Base-by-base conservation (phyloP, 2,329 filamentous ascomycete genomes). In the Cordyceps cicadae region DNA sequence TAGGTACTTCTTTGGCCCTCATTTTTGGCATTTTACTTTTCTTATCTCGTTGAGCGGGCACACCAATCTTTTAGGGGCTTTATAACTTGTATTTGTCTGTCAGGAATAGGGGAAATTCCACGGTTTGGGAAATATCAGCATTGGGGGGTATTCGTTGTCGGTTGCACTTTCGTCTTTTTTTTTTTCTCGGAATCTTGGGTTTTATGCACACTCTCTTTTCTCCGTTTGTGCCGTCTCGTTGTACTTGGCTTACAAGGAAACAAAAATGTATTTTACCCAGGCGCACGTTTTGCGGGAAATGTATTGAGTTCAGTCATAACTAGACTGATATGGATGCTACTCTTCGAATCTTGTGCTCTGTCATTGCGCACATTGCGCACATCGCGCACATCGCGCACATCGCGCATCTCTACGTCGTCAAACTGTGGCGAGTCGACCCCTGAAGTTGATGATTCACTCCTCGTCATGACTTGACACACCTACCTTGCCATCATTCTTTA, bases 11-110 rank as follows among this genome's bases (percentile, higher is more conserved):
- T 29, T 8, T 24, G 29, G 34, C 17, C 45, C 12, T 15, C 17
- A 26, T 21, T 21, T 50, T 48, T 24, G 15, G 41, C 37, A 54
- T 57, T 67, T 46, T 45, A 19, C 32, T 53, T 15, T 51, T n/a
- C 3, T 9, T 45, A 39, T 59, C 21, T 59, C 34, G 45, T 49
- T 41, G 39, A 59, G 57, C 50, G 54, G 54, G 46, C 34, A 50
- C 54, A 58, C 29, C 46, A 50, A 49, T 37, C 9, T 32, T 46
- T 55, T 37, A 43, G 26, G 41, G 41, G 41, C 14, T 37, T 37
- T 56, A 29, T 37, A 43, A 41, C 3, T 32, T 55, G 19, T 24
- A n/a, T 43, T n/a, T 29, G 29, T n/a, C 12, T 26, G 41, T 56
- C 43, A n/a, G 29, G 29, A 24, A 37, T 37, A 3, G 34, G 41